These are phyloP conservation scores for Heterobasidion parviporum DNA, from an alignment of 1,284 basidiomycete genomes.

Conservation along the genomic window DNA sequence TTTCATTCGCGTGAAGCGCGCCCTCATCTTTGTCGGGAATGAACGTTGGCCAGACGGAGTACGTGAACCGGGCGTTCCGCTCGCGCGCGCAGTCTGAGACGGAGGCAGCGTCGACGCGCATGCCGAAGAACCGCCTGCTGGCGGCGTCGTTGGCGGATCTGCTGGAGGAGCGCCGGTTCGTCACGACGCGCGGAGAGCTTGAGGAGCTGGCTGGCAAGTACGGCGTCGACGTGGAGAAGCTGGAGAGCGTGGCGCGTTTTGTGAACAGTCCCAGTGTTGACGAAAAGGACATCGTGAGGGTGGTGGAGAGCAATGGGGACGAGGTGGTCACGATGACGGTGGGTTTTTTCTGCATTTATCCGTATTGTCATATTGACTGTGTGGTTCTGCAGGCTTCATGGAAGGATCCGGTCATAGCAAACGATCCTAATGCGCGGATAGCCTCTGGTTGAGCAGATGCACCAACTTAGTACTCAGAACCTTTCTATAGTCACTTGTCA, in stretches of 20 bases:
- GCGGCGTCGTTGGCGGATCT: conserved; percentile 51
- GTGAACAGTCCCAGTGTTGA: conserved; percentile 69
- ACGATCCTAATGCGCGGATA: background rate
- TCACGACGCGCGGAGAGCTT: conserved; percentile 34
- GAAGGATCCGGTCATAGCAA: background rate
- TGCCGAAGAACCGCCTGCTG: conserved; percentile 43
- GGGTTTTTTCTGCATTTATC: conserved; percentile 10
- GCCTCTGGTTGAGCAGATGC: background rate
- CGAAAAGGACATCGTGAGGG: conserved; percentile 36
- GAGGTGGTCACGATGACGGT: conserved; percentile 56
- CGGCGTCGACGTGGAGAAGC: conserved; percentile 44
- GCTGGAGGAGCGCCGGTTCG: conserved; percentile 59
- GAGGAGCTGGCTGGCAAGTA: conserved; percentile 45
- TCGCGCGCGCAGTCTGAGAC: conserved; percentile 47
- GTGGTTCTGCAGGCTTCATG: background rate
- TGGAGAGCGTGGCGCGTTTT: conserved; percentile 50
- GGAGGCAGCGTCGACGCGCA: conserved; percentile 34
- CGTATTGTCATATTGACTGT: too few relatives aligned
- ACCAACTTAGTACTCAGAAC: too few relatives aligned
- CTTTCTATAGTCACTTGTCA: too few relatives aligned
- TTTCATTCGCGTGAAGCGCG: background rate
- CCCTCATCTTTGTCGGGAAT: background rate
- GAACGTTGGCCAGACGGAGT: conserved; percentile 17
- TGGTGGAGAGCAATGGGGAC: conserved; percentile 48
- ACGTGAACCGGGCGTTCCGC: conserved; percentile 38